These are phyloP conservation scores for Trichoderma pleuroti DNA, from an alignment of 2,329 filamentous ascomycete genomes.

Conservation along the genomic window DNA sequence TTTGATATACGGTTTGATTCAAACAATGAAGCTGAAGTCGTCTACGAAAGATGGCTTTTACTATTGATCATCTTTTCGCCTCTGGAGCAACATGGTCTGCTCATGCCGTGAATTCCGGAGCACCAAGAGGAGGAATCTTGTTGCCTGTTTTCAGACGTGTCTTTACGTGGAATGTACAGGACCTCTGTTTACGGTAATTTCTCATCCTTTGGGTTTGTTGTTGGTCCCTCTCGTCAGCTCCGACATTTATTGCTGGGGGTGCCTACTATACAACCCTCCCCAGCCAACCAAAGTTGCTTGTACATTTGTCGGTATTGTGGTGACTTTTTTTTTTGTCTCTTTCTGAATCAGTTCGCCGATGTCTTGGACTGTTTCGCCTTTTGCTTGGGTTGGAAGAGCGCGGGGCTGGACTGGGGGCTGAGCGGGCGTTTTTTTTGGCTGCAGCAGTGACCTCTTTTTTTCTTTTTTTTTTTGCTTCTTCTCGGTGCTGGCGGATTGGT, in stretches of 20 bases:
- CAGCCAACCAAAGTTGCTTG: neutral
- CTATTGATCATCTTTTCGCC: neutral
- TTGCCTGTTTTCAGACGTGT: too few relatives aligned
- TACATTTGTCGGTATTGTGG: neutral
- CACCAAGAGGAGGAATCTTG: too few relatives aligned
- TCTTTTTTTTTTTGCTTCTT: neutral
- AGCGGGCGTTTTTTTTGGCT: neutral
- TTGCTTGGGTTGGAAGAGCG: neutral
- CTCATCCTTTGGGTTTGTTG: neutral
- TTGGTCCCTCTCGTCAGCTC: neutral
- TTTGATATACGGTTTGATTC: neutral
- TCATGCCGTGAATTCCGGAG: neutral
- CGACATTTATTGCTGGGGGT: neutral
- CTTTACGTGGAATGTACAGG: neutral
- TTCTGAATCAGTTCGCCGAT: constrained; percentile 1
- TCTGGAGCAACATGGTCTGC: neutral
- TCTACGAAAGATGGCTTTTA: neutral
- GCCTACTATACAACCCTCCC: too few relatives aligned
- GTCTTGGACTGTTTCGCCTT: neutral
- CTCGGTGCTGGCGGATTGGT: too few relatives aligned
- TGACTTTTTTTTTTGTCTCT: neutral
- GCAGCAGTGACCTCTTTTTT: neutral
- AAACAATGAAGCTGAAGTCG: neutral
- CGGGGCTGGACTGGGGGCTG: neutral
- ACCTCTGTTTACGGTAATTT: neutral